These are phyloP conservation scores for Cucurbita pepo DNA, from an alignment of 306 rosid genomes.

Conservation along the genomic window DNA sequence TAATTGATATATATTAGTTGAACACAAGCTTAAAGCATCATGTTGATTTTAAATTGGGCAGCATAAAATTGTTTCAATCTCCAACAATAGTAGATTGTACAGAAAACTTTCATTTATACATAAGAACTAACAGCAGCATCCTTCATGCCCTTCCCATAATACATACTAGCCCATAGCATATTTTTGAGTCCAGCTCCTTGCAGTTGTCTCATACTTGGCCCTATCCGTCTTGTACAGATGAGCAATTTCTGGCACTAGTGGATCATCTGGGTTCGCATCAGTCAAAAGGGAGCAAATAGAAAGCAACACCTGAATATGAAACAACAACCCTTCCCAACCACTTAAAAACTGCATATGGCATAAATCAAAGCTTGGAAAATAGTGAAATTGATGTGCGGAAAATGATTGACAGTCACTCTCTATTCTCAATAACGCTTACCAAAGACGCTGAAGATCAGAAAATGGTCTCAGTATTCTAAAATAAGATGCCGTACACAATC, in stretches of 20 bases:
- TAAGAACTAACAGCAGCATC: slow-evolving; percentile 14
- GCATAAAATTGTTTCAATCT: neutral
- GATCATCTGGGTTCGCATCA: slow-evolving; percentile 81
- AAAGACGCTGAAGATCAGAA: neutral
- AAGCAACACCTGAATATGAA: slow-evolving; percentile 33
- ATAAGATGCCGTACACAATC: neutral
- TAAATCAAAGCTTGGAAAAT: neutral
- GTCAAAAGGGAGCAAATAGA: slow-evolving; percentile 80
- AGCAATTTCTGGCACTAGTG: slow-evolving; percentile 72
- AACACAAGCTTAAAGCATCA: neutral
- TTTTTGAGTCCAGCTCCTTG: slow-evolving; percentile 90
- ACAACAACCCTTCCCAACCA: slow-evolving; percentile 47
- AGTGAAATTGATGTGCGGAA: neutral
- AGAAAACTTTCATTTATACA: slow-evolving; percentile 24
- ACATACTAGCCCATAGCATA: slow-evolving; percentile 71
- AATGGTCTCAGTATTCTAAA: neutral
- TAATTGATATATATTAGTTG: neutral
- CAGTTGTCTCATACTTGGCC: slow-evolving; percentile 75
- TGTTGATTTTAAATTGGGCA: slow-evolving; percentile 1
- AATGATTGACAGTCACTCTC: neutral
- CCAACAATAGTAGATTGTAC: neutral
- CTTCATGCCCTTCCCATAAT: slow-evolving; percentile 16
- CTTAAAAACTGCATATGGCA: slow-evolving; percentile 31
- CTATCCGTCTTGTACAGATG: slow-evolving; percentile 69
- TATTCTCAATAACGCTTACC: neutral